Evolutionary conservation across 139 green algal species (phyloP), one percentile per base, ranked within the genome.

Genomic region (Coelastrella sp.): DNA sequence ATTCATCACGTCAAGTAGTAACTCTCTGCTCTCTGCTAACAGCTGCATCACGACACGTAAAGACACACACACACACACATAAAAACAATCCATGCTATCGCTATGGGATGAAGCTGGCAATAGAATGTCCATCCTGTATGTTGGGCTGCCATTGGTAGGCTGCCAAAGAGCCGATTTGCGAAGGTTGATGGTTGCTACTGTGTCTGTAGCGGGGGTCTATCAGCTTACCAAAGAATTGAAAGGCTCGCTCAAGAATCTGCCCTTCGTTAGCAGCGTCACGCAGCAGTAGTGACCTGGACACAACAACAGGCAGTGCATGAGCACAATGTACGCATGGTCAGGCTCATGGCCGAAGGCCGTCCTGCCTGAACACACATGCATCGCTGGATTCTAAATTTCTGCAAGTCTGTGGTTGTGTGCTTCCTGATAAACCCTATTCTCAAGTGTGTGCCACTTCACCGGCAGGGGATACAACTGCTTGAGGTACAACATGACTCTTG

Each of bases 221-320:
- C 38, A 86, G 68, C 86, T 86, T 92, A 43, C 91, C 90, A 71
- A 93, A 93, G 37, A 91, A 93, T 41, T 89, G 67, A 57, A 93
- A 93, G 34, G 90, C 90, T 3, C 86, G 83, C n/a, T 86, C 27
- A 41, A 84, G n/a, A 40, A 84, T 84, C 25, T 37, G 37, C 21
- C 43, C 77, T 50, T 84, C 77, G 53, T 82, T 82, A 2, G 30
- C 75, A 6, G 75, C 51, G n/a, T 82, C 75, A 32, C 35, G 51
- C 75, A 82, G 51, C 75, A 82, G 35, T 53, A 82, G 23, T 5
- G 59, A 34, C 77, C 59, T 84, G 74, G 43, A 35, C 35, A 11
- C 48, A 57, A 57, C n/a, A n/a, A n/a, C n/a, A 15, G 48, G 13
- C 13, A 15, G 48, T 57, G 48, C 48, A 57, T 57, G 13, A 57